These are phyloP conservation scores for Avena atlantica DNA, from an alignment of 176 grass and related monocot species.

Conservation along the genomic window DNA sequence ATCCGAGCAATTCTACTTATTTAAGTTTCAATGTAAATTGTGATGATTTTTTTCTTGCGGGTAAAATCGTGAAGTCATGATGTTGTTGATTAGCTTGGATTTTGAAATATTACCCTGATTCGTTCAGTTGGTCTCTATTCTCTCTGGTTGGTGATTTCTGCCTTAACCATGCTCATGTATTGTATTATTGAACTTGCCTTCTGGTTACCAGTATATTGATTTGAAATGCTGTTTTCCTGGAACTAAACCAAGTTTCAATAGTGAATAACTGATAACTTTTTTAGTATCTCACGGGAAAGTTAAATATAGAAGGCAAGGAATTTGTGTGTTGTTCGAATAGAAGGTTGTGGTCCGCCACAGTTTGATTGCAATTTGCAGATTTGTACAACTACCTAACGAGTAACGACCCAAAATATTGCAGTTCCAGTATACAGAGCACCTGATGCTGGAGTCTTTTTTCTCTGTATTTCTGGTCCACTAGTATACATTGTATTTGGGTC, in stretches of 20 bases:
- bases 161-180: too few species aligned
- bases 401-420: conserved; percentile 1
- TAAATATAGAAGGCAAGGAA: neutral
- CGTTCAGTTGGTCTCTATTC: too few species aligned
- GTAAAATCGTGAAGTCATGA: too few species aligned
- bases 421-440: neutral
- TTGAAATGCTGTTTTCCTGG: neutral
- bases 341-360: neutral
- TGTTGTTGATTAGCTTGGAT: too few species aligned
- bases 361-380: conserved; percentile 21
- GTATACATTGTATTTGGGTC: neutral
- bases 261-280: neutral
- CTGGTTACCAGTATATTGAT: too few species aligned
- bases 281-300: too few species aligned
- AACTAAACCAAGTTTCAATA: neutral
- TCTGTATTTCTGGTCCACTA: neutral
- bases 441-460: neutral
- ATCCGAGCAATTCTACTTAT: neutral
- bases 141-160: too few species aligned
- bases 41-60: neutral
- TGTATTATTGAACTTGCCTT: too few species aligned
- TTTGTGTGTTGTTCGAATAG: neutral
- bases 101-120: too few species aligned
- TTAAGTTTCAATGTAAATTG: neutral
- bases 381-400: neutral